These are phyloP conservation scores for Entoloma clypeatum DNA, from an alignment of 1,284 basidiomycete genomes.

Conservation along the genomic window DNA sequence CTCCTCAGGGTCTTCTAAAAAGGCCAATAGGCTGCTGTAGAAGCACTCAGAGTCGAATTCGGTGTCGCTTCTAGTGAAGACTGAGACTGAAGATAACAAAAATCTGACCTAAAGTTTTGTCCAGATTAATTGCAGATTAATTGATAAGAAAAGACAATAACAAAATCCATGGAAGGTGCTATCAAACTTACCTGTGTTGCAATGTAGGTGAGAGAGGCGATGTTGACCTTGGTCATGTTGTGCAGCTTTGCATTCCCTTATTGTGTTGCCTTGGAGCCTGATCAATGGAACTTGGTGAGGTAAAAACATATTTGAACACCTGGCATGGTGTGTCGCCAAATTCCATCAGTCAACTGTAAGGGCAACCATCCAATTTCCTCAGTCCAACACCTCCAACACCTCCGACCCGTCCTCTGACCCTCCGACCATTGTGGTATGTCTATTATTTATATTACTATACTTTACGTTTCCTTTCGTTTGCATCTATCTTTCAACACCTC, in stretches of 20 bases:
- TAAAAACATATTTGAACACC: conserved; percentile 19
- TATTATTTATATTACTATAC: too few species aligned
- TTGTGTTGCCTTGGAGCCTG: conserved; percentile 1
- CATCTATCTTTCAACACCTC: too few species aligned
- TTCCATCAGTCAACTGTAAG: too few species aligned
- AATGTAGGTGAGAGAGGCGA: conserved; percentile 9
- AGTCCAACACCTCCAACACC: too few species aligned
- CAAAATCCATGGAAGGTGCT: too few species aligned
- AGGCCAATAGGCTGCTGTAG: conserved; percentile 10
- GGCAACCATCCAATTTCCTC: too few species aligned
- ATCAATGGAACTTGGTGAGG: conserved; percentile 14
- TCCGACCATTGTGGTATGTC: too few species aligned
- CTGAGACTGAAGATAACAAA: conserved; percentile 9
- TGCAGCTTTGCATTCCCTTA: conserved; percentile 11
- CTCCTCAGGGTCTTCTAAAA: conserved; percentile 10
- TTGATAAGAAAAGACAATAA: neutral
- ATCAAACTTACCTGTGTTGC: conserved; percentile 13
- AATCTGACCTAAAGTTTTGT: conserved; percentile 11
- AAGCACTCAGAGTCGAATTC: conserved; percentile 13
- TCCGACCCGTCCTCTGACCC: too few species aligned
- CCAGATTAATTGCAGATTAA: neutral
- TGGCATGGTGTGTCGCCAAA: too few species aligned
- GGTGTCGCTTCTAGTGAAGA: conserved; percentile 9
- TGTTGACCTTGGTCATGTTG: conserved; percentile 9
- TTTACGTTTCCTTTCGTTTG: too few species aligned